Evolutionary conservation across 2,329 filamentous ascomycete genomes (phyloP).

Genomic region (Nectriaceae sp.): DNA sequence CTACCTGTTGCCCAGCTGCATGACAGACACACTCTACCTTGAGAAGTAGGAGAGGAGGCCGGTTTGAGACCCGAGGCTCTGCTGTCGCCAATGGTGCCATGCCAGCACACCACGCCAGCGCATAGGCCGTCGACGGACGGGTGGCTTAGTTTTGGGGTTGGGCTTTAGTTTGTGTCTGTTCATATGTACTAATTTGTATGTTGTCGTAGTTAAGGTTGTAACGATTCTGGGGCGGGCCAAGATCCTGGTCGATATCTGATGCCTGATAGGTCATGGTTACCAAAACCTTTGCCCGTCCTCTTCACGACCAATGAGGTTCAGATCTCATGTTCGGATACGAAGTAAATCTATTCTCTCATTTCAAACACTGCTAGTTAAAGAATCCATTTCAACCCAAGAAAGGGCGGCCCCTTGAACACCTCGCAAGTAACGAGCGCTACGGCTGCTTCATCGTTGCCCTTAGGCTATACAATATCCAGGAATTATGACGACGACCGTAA

Average conservation of each 20-base stretch:
- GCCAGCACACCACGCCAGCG: not conserved
- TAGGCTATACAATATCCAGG: constrained; percentile 5
- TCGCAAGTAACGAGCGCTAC: constrained; percentile 25
- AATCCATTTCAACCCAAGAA: too few relatives aligned
- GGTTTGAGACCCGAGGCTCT: too few relatives aligned
- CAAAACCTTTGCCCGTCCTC: not conserved
- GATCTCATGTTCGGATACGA: too few relatives aligned
- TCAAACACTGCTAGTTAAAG: constrained; percentile 20
- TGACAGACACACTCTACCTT: too few relatives aligned
- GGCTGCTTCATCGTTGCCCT: constrained; percentile 14
- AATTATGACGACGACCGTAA: constrained; percentile 9
- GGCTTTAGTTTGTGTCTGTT: too few relatives aligned
- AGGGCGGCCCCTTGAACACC: constrained; percentile 6
- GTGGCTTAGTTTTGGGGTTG: not conserved
- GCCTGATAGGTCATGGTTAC: not conserved
- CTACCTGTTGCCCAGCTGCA: not conserved
- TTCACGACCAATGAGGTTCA: not conserved
- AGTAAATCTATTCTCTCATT: not conserved
- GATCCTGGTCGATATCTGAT: not conserved
- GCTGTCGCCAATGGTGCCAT: not conserved
- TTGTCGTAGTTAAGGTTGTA: too few relatives aligned
- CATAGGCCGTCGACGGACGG: not conserved
- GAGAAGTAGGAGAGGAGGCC: too few relatives aligned
- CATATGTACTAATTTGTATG: too few relatives aligned
- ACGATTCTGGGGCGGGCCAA: not conserved